Evolutionary conservation across 2,329 filamentous ascomycete genomes (phyloP), one percentile per base, ranked within the genome.

Genomic region (Alternaria burnsii): DNA sequence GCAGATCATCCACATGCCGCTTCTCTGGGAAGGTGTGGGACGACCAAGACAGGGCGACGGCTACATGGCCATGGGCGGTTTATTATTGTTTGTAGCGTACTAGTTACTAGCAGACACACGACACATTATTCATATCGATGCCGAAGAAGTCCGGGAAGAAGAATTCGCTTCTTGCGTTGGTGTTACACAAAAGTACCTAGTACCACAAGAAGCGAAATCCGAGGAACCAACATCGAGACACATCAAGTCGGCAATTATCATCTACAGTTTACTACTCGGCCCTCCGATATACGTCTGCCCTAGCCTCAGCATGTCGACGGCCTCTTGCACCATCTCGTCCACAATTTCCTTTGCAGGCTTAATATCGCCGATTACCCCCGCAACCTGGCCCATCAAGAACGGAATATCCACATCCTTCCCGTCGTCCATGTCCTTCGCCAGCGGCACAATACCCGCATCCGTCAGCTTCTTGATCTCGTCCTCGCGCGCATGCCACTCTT

Each of bases 321-420:
- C 77, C 59, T 78, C 77, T 46, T 62, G 48, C 10, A 97, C 91
- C 93, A 98, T 97, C 68, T 96, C 93, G 62, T 89, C 86, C n/a
- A 98, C 89, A 81, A 98, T 97, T 66, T 89, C 86, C 47, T 83
- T 86, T 0, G 94, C 94, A 0, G 94, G 93, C 82, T 95, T 88
- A 61, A 97, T 87, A 67, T 89, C 88, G 34, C 82, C 79, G 58
- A 97, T 91, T 1, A 89, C 85, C 2, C 91, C 94, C 1, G 93
- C 91, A 9, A 97, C 94, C 81, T 97, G 93, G 1, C 94, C 94
- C 94, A 97, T 97, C 73, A 97, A 76, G 79, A 94, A 93, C 12
- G 94, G 94, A 57, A 91, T 83, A 73, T 97, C 94, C 12, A 97
- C 82, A 41, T 97, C 93, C 56, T 89, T 89, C 1, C 90, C 91